These are phyloP conservation scores for Salinomyces thailandicus DNA, from an alignment of 2,329 filamentous ascomycete genomes.

Conservation along the genomic window DNA sequence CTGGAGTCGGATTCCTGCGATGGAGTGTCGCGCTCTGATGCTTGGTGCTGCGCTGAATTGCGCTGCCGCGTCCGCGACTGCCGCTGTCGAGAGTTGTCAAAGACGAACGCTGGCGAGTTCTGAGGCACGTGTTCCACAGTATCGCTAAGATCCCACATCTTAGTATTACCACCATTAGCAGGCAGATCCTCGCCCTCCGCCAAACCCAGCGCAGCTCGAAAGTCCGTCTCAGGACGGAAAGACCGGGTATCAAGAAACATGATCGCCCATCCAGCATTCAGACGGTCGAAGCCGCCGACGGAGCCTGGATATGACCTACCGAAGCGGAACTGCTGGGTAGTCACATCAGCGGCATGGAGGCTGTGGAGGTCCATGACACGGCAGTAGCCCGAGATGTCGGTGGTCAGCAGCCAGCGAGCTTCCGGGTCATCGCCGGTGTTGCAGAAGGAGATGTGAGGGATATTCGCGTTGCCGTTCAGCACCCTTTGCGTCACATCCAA, in stretches of 20 bases:
- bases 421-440: constrained; percentile 46
- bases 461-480: constrained; percentile 35
- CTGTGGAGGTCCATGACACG: constrained; percentile 20
- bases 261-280: constrained; percentile 28
- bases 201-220: constrained; percentile 18
- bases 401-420: constrained; percentile 48
- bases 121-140: constrained; percentile 15
- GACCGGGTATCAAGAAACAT: constrained; percentile 29
- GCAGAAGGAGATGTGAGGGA: constrained; percentile 49
- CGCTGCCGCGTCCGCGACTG: neutral
- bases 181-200: constrained; percentile 12
- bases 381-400: constrained; percentile 38
- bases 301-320: constrained; percentile 3
- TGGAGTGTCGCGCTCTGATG: too few relatives aligned
- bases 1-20: neutral
- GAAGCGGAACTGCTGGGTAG: constrained; percentile 11
- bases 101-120: constrained; percentile 8
- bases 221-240: constrained; percentile 18
- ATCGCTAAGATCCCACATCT: constrained; percentile 23
- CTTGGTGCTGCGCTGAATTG: neutral
- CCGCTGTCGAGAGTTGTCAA: neutral
- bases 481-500: constrained; percentile 21
- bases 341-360: neutral
- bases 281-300: constrained; percentile 16
- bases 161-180: constrained; percentile 7